Percentiles rank a stretch among this genome's conserved stretches.
These are phyloP conservation scores for Amniculicola lignicola DNA, from an alignment of 495 filamentous ascomycete species.

Conservation along the genomic window DNA sequence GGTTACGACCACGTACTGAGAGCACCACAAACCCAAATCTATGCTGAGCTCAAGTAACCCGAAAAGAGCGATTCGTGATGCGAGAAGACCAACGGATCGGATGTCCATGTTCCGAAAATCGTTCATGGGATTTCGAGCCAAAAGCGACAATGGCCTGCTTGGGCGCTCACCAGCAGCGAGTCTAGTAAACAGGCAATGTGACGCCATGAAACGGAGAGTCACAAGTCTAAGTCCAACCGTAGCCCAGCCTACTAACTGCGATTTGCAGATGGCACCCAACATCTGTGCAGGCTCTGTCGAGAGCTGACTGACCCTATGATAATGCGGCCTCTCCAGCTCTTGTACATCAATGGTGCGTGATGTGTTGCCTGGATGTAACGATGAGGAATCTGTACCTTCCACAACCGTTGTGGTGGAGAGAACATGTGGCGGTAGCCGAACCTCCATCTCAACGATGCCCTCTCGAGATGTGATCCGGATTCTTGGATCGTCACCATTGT, in stretches of 20 bases:
- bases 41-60: conserved; percentile 20
- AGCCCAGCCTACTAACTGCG: conserved; percentile 24
- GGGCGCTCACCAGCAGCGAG: too few relatives aligned
- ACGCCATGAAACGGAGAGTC: conserved; percentile 18
- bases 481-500: conserved; percentile 21
- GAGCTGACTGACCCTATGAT: conserved; percentile 27
- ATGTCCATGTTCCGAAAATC: neutral
- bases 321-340: neutral
- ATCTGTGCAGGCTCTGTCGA: conserved; percentile 22
- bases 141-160: too few relatives aligned
- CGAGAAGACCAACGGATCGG: conserved; percentile 3
- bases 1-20: conserved; percentile 20
- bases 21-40: conserved; percentile 26
- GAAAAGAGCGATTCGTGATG: conserved; percentile 22
- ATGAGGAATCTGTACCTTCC: neutral
- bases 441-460: conserved; percentile 32
- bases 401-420: conserved; percentile 8
- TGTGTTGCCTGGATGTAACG: neutral
- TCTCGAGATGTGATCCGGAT: conserved; percentile 33
- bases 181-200: conserved; percentile 16
- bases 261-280: conserved; percentile 24
- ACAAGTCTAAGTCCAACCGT: conserved; percentile 23
- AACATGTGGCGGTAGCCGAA: conserved; percentile 24
- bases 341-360: neutral
- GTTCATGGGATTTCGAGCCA: too few relatives aligned